Evolutionary conservation across 331 rosid species (phyloP), one percentile per base, ranked within the genome.

Genomic region (Rhamnella rubrinervis): DNA sequence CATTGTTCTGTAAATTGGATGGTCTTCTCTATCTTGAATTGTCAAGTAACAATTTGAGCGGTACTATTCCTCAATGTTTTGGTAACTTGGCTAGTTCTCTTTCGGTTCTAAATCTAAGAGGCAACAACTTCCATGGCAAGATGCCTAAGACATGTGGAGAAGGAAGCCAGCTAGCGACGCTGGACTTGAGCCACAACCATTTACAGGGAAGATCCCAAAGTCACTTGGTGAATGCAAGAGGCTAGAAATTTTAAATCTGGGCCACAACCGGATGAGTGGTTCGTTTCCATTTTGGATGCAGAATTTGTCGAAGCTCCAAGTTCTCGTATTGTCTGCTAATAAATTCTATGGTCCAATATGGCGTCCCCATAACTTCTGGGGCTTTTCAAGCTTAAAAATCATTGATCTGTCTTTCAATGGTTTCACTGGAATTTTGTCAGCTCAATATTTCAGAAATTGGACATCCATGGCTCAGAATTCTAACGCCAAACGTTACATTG

Each of bases 381-480:
- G n/a, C n/a, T n/a, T n/a, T n/a, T n/a, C n/a, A n/a, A n/a, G n/a
- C n/a, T n/a, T n/a, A n/a, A n/a, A 11, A 6, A 40, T 40, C 46
- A 40, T 51, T 51, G 55, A 51, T 14, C 5, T 51, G n/a, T 51
- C 55, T 18, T 51, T 51, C 19, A 51, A 51, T 18, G 19, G 16
- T 3, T 51, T 51, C 6, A 51, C 1, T 16, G 55, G 55, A 51
- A 51, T 6, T 51, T 51, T 51, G 13, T 6, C 55, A 51, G 1
- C 14, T 0, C 15, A 51, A 13, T 51, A 51, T 18, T 51, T 51
- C 8, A 51, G 6, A 51, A 51, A 51, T 51, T 51, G 55, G 55
- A 51, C 55, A 7, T 51, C 55, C 1, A 51, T 92, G 66, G 92
- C 93, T n/a, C n/a, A n/a, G n/a, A n/a, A n/a, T n/a, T n/a, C n/a